Conservation (phyloP, 768 basidiomycete species). For the Floccularia luteovirens region DNA sequence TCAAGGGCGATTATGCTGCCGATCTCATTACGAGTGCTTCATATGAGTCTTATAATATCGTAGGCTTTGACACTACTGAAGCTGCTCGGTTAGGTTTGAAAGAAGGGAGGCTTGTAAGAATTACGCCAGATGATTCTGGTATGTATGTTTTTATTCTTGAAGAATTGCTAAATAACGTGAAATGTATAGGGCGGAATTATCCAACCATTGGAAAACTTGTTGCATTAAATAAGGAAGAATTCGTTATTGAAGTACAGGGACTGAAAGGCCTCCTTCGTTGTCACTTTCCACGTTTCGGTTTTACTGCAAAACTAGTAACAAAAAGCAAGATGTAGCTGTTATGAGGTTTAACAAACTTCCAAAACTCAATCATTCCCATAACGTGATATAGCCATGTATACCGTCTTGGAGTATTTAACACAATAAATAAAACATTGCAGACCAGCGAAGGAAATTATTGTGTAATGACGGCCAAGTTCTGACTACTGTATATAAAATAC, state of each 20-base stretch:
- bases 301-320: conserved; percentile 15
- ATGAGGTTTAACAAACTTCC: too few species aligned
- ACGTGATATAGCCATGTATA: too few species aligned
- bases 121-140: conserved; percentile 46
- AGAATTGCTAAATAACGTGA: neutral
- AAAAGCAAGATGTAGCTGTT: conserved; percentile 8
- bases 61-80: conserved; percentile 38
- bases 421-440: too few species aligned
- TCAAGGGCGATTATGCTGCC: conserved; percentile 36
- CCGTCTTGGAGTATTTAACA: too few species aligned
- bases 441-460: too few species aligned
- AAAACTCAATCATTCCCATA: too few species aligned
- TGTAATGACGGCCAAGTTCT: neutral
- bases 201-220: conserved; percentile 44
- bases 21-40: conserved; percentile 26
- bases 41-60: conserved; percentile 27
- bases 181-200: conserved; percentile 24
- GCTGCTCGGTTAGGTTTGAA: conserved; percentile 32
- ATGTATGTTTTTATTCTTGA: conserved; percentile 2
- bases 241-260: conserved; percentile 38
- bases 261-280: conserved; percentile 30
- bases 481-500: neutral
- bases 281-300: conserved; percentile 47
- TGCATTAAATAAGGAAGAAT: conserved; percentile 38
- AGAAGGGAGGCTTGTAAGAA: conserved; percentile 25